These are phyloP conservation scores for Crithidia fasciculata DNA, from an alignment of 208 protist genomes.

Conservation along the genomic window DNA sequence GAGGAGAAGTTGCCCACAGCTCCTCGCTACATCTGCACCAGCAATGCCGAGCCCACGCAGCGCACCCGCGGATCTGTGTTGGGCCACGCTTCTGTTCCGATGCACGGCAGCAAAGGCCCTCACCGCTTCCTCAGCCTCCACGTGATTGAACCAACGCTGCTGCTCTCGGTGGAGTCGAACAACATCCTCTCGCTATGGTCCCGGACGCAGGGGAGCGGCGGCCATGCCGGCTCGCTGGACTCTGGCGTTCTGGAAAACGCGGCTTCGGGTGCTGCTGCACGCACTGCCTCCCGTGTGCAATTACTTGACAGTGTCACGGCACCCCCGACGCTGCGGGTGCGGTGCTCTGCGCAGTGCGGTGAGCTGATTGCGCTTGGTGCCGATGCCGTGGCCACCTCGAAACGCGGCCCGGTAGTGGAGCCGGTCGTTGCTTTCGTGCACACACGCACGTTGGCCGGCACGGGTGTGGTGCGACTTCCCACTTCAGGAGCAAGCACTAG, in stretches of 20 bases:
- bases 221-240: background rate
- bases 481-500: background rate
- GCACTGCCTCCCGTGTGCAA: background rate
- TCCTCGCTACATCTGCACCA: constrained; percentile 33
- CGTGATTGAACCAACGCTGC: constrained; percentile 7
- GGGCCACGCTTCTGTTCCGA: background rate
- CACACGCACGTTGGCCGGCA: constrained; percentile 30
- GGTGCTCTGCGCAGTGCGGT: constrained; percentile 27
- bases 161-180: constrained; percentile 42
- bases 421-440: constrained; percentile 43
- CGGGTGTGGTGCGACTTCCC: constrained; percentile 39
- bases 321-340: constrained; percentile 27
- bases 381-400: constrained; percentile 23
- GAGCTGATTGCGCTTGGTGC: constrained; percentile 36
- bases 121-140: constrained; percentile 36
- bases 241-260: background rate
- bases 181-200: constrained; percentile 47
- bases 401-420: constrained; percentile 6
- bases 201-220: background rate
- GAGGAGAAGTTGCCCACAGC: too few relatives aligned
- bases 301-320: constrained; percentile 7
- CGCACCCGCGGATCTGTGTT: background rate
- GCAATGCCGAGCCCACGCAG: constrained; percentile 26
- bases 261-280: background rate
- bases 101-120: background rate